Evolutionary conservation across 2,329 filamentous ascomycete species (phyloP).

Genomic region (Neofusicoccum sp.): DNA sequence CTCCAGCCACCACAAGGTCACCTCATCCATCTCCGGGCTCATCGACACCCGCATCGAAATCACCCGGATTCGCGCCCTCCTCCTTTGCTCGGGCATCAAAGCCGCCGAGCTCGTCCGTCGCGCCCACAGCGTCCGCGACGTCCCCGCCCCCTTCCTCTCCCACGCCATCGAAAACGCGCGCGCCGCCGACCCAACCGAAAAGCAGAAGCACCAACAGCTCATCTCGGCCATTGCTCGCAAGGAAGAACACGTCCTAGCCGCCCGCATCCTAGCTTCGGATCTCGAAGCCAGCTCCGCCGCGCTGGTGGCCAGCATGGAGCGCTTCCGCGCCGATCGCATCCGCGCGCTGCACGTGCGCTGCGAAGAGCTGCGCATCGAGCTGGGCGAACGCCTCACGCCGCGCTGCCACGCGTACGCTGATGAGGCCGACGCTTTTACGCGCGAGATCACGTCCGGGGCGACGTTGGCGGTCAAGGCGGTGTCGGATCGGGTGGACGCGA

Average conservation of each 20-base stretch:
- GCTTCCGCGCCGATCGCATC: conserved; percentile 52
- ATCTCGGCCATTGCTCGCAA: conserved; percentile 52
- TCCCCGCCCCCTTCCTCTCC: conserved; percentile 37
- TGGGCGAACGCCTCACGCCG: conserved; percentile 55
- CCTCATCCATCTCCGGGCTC: conserved; percentile 23
- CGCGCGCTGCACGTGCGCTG: conserved; percentile 49
- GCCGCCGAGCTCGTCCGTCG: conserved; percentile 76
- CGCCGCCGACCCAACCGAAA: conserved; percentile 21
- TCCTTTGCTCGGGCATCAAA: conserved; percentile 86
- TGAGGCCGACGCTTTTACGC: conserved; percentile 76
- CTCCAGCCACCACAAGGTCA: conserved; percentile 38
- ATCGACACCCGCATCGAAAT: conserved; percentile 66
- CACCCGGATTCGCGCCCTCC: conserved; percentile 73
- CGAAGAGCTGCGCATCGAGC: conserved; percentile 47
- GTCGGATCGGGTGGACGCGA: conserved; percentile 70
- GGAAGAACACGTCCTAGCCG: conserved; percentile 58
- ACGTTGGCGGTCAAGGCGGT: conserved; percentile 80
- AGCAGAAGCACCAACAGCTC: conserved; percentile 25
- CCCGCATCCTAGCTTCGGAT: conserved; percentile 51
- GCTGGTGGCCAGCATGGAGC: conserved; percentile 54
- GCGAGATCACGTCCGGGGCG: conserved; percentile 74
- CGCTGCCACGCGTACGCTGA: conserved; percentile 71
- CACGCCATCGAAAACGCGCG: conserved; percentile 43
- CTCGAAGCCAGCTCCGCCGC: conserved; percentile 49
- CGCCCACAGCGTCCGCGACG: conserved; percentile 52